Conservation (phyloP, 1,284 basidiomycete genomes). For the Blastosporella zonata region DNA sequence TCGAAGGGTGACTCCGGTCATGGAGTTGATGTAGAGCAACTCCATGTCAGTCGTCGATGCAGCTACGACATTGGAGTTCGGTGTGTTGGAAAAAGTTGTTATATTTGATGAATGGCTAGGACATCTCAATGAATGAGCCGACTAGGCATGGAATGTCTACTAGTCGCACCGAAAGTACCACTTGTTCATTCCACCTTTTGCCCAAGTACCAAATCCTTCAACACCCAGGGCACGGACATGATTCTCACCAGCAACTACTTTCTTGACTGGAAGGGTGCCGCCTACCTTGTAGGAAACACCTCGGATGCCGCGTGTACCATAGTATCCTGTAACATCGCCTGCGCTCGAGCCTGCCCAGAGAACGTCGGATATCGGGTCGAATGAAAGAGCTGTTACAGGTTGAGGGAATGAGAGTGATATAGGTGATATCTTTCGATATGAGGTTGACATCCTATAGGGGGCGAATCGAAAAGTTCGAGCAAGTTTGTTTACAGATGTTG, state of each 20-base stretch:
- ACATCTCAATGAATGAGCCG: constrained; percentile 10
- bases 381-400: constrained; percentile 71
- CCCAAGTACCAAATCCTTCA: constrained; percentile 69
- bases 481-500: background rate
- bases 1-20: constrained; percentile 68
- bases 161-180: constrained; percentile 64
- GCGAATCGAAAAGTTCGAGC: background rate
- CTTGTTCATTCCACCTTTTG: constrained; percentile 78
- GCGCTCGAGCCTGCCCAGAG: constrained; percentile 83
- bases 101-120: constrained; percentile 43
- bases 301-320: constrained; percentile 62
- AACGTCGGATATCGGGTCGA: constrained; percentile 89
- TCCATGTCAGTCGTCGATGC: constrained; percentile 63
- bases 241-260: constrained; percentile 72
- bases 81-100: constrained; percentile 58
- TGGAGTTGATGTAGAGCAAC: constrained; percentile 70
- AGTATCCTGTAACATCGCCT: constrained; percentile 74
- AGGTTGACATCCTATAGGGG: constrained; percentile 19
- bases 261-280: constrained; percentile 61
- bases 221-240: constrained; percentile 65
- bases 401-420: constrained; percentile 41
- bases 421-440: constrained; percentile 31
- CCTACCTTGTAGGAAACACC: constrained; percentile 80
- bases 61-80: constrained; percentile 54
- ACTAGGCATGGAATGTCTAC: constrained; percentile 1